Conservation (phyloP, 768 basidiomycete species). For the Tulasnella calospora region DNA sequence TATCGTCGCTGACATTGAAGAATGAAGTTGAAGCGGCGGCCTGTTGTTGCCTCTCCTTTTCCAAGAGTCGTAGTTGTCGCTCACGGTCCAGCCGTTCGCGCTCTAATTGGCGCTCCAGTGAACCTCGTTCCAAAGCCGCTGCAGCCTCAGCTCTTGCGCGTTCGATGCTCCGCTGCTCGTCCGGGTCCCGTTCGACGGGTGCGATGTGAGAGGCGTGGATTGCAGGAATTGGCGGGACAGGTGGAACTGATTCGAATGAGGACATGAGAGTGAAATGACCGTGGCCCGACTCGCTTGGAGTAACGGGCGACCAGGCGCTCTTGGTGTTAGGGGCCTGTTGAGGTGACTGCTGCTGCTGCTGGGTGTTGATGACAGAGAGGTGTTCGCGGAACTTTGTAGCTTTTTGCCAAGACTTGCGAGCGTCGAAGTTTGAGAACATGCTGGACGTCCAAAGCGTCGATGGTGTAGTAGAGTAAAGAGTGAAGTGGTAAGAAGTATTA, state of each 20-base stretch:
- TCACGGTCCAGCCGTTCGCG: conserved; percentile 24
- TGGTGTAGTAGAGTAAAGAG: neutral
- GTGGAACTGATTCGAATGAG: neutral
- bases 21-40: neutral
- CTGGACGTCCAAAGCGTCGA: neutral
- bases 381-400: conserved; percentile 28
- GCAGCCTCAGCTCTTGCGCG: conserved; percentile 24
- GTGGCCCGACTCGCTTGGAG: conserved; percentile 17
- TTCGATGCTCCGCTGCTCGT: conserved; percentile 14
- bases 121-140: conserved; percentile 16
- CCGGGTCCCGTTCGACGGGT: conserved; percentile 14
- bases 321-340: conserved; percentile 8
- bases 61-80: conserved; percentile 16
- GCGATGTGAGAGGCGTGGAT: conserved; percentile 4
- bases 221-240: conserved; percentile 15
- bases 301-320: conserved; percentile 22
- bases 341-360: neutral
- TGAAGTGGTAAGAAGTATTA: neutral
- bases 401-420: conserved; percentile 27
- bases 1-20: conserved; percentile 1
- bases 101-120: conserved; percentile 9
- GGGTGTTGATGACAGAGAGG: conserved; percentile 24
- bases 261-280: neutral
- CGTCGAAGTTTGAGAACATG: neutral
- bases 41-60: conserved; percentile 14